Evolutionary conservation across 306 rosid genomes (phyloP).

Genomic region (Comarum palustre): DNA sequence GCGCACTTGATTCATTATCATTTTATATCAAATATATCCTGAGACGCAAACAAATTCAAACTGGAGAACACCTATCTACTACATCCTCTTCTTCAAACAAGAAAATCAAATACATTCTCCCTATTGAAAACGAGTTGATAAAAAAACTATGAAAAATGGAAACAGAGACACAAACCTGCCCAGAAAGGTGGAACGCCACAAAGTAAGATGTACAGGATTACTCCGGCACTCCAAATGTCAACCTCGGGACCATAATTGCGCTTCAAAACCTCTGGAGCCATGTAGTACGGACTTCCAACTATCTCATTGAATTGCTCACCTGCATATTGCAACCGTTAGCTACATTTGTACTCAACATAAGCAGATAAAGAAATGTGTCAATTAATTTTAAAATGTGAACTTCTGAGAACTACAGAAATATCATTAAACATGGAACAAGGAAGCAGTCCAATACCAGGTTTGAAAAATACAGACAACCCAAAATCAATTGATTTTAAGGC

Average conservation of each 20-base stretch:
- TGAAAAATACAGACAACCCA: slow-evolving; percentile 52
- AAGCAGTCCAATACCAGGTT: slow-evolving; percentile 39
- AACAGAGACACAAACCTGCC: slow-evolving; percentile 65
- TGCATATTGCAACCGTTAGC: slow-evolving; percentile 21
- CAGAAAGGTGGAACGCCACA: slow-evolving; percentile 88
- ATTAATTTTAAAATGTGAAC: not conserved
- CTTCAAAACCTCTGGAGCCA: slow-evolving; percentile 84
- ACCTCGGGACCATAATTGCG: slow-evolving; percentile 81
- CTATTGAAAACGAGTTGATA: not conserved
- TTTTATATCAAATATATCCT: not conserved
- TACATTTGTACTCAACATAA: not conserved
- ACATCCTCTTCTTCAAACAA: not conserved
- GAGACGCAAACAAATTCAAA: not conserved
- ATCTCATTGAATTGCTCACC: slow-evolving; percentile 54
- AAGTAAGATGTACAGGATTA: slow-evolving; percentile 73
- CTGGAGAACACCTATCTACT: not conserved
- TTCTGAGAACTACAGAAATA: not conserved
- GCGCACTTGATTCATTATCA: not conserved
- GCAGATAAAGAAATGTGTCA: not conserved
- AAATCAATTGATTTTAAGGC: slow-evolving; percentile 60
- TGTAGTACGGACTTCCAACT: slow-evolving; percentile 84
- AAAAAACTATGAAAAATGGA: not conserved
- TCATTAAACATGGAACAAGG: not conserved
- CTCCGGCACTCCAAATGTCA: slow-evolving; percentile 92
- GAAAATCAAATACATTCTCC: not conserved